phyloP scores from a whole-genome alignment of 1,139 yeast species.

The Arxiozyma bovina region DNA sequence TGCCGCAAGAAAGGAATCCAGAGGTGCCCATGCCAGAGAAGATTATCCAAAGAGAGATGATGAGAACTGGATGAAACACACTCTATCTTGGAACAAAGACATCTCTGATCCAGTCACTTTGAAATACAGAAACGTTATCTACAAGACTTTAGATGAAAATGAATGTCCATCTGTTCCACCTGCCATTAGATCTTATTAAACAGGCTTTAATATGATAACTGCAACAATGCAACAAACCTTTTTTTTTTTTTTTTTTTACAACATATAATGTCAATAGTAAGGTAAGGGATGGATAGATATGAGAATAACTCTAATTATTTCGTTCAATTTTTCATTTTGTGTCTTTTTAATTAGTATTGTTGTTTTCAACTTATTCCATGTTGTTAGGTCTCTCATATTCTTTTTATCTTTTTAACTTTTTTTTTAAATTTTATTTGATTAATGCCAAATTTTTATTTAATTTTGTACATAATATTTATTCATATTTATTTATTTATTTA shows the following conservation, averaged over 20 bases:
- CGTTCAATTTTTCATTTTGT: no score
- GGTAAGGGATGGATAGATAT: no score
- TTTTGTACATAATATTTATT: not conserved
- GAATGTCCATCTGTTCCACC: slow-evolving; percentile 98
- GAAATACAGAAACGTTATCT: slow-evolving; percentile 80
- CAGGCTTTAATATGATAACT: no score
- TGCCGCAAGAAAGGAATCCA: slow-evolving; percentile 90
- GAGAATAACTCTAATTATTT: no score
- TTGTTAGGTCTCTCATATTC: not conserved
- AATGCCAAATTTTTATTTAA: no score
- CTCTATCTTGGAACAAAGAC: slow-evolving; percentile 79
- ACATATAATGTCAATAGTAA: not conserved
- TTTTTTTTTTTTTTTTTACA: not conserved
- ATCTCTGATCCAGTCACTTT: slow-evolving; percentile 66
- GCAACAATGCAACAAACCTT: no score
- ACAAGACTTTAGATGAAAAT: slow-evolving; percentile 74
- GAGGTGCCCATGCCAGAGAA: slow-evolving; percentile 99
- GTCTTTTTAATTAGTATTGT: not conserved
- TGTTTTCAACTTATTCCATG: not conserved
- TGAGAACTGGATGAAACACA: slow-evolving; percentile 95
- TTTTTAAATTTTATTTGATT: no score
- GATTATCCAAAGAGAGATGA: slow-evolving; percentile 96
- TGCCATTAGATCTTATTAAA: slow-evolving; percentile 79
- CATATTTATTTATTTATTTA: slow-evolving; percentile 1
- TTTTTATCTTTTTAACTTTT: not conserved